Base-by-base conservation (phyloP, 331 rosid species). In the Rhamnella rubrinervis region DNA sequence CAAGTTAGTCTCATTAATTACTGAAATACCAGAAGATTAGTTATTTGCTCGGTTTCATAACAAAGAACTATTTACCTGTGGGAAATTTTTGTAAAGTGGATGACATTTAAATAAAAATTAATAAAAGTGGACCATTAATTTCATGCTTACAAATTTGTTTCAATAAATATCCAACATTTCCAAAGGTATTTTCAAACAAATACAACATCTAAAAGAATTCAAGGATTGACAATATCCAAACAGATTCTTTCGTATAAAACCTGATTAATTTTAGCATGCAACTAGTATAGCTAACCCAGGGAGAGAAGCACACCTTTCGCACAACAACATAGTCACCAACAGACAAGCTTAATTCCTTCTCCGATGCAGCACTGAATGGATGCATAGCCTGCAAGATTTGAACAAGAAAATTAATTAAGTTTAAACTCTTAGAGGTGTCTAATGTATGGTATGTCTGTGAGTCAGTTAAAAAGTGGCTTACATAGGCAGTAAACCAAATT, bases 311-410 rank as follows among this genome's bases (percentile, higher is more conserved):
- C 39, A 41, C 66, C 97, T 89, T 95, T 70, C 97, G 84, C 71
- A 95, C 98, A n/a, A 95, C 97, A 52, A 91, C 75, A 49, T 71
- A 95, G 71, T 95, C 96, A 65, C 98, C 98, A 70, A 84, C 89
- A 28, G 96, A 81, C 84, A 95, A 83, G 82, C 87, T 85, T 71
- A 95, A 84, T 66, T 95, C 98, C 79, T 95, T 91, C 78, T 95
- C 98, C 2, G 89, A 80, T 62, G 78, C 80, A 46, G 87, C 93
- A 75, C 21, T 37, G 73, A 85, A 95, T 49, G 91, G 66, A 87
- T 89, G 98, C 72, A 75, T 63, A 66, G 87, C 98, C 98, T 95
- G 87, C 80, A 82, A 77, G 61, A 75, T 60, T 76, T 56, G 71
- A 58, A 71, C 66, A 66, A 65, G 35, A 71, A 46, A 72, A 23